These are phyloP conservation scores for Candida koratica DNA, from an alignment of 805 yeast species.

Conservation along the genomic window DNA sequence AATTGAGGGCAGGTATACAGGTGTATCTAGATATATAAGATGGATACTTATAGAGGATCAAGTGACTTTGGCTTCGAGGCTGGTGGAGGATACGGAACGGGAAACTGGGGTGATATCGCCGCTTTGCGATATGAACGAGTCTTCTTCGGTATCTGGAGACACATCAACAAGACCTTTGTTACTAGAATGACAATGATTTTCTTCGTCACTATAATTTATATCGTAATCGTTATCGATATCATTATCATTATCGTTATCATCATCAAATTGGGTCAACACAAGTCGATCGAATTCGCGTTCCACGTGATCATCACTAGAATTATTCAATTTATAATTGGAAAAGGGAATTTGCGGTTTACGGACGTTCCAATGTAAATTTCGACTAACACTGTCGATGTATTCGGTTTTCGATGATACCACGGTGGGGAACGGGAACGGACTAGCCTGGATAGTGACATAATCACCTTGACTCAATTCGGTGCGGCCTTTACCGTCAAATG, in stretches of 20 bases:
- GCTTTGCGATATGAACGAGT: constrained; percentile 23
- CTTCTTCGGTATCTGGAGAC: constrained; percentile 21
- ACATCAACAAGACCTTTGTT: constrained; percentile 5
- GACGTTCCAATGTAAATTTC: constrained; percentile 90
- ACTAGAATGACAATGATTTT: constrained; percentile 8
- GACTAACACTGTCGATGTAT: constrained; percentile 77
- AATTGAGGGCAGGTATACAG: too few relatives aligned
- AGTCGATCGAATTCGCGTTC: constrained; percentile 12
- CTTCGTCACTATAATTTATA: constrained; percentile 32
- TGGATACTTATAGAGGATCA: too few relatives aligned
- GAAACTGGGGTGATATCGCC: constrained; percentile 32
- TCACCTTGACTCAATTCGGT: constrained; percentile 80
- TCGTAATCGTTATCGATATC: constrained; percentile 31
- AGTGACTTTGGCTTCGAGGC: too few relatives aligned
- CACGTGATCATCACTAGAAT: constrained; percentile 13
- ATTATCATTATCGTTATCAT: constrained; percentile 14
- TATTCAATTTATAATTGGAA: constrained; percentile 16
- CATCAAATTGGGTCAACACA: constrained; percentile 2
- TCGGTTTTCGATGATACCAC: constrained; percentile 71
- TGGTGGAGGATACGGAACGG: constrained; percentile 16
- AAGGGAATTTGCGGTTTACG: constrained; percentile 86
- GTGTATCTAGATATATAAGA: too few relatives aligned
- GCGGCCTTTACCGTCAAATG: constrained; percentile 90
- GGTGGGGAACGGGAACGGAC: constrained; percentile 92
- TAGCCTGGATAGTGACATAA: constrained; percentile 78